These are phyloP conservation scores for Coemansia umbellata DNA, from an alignment of 192 early-diverging fungal genomes.

Conservation along the genomic window DNA sequence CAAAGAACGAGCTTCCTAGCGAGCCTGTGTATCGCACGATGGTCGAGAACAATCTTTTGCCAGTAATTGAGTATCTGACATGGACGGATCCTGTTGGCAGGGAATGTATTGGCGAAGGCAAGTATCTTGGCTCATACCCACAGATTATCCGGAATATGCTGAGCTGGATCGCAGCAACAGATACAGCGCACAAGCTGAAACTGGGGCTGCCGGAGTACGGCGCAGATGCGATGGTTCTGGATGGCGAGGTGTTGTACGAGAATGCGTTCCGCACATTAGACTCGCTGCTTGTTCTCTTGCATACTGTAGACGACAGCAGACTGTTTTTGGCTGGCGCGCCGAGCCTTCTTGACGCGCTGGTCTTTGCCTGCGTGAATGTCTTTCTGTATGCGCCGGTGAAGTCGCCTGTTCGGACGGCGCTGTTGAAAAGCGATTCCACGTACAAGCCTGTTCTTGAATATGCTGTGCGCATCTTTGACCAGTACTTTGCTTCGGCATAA, in stretches of 20 bases:
- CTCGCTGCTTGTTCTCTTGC: constrained; percentile 24
- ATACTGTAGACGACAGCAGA: neutral
- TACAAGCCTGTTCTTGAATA: constrained; percentile 23
- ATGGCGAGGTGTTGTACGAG: constrained; percentile 30
- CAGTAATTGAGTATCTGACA: constrained; percentile 26
- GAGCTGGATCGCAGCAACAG: constrained; percentile 12
- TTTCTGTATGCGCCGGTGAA: constrained; percentile 25
- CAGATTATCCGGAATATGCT: neutral
- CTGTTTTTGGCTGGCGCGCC: constrained; percentile 21
- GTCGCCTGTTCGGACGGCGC: constrained; percentile 25
- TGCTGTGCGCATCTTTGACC: constrained; percentile 17
- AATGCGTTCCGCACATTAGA: constrained; percentile 29
- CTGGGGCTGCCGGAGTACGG: constrained; percentile 21
- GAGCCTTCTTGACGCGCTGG: constrained; percentile 27
- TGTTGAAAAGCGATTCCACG: constrained; percentile 11
- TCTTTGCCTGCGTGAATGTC: constrained; percentile 30
- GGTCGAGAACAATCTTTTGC: constrained; percentile 23
- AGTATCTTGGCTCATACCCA: constrained; percentile 24
- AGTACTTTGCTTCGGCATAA: constrained; percentile 11
- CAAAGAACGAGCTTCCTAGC: neutral
- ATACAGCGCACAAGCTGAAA: constrained; percentile 2
- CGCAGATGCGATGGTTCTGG: constrained; percentile 12
- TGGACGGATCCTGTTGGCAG: constrained; percentile 36
- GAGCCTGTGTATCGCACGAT: constrained; percentile 22
- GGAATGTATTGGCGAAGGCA: constrained; percentile 3